A percentile compares a stretch with the other conserved stretches of the same genome.
Evolutionary conservation across 2,329 filamentous ascomycete genomes (phyloP).

Genomic region (Acephala macrosclerotiorum): DNA sequence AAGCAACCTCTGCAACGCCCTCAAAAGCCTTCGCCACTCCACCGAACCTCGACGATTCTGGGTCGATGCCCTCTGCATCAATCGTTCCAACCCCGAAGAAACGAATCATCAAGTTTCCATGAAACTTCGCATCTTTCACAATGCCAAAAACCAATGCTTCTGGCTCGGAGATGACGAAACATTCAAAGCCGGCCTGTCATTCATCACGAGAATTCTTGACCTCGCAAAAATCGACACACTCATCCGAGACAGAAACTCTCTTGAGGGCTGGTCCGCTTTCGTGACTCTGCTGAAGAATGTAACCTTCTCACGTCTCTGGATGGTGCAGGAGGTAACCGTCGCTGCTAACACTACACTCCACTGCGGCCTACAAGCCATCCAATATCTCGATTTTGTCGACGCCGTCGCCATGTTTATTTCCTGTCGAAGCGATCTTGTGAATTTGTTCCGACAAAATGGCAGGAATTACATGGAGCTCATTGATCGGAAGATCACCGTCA

Average conservation of each 20-base stretch:
- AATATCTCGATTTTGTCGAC: conserved; percentile 29
- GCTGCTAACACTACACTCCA: conserved; percentile 24
- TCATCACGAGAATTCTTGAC: conserved; percentile 23
- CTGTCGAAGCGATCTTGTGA: conserved; percentile 13
- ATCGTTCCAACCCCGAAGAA: conserved; percentile 35
- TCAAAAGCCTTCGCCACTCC: conserved; percentile 22
- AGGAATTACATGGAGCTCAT: conserved; percentile 17
- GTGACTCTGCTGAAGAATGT: conserved; percentile 23
- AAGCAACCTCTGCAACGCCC: conserved; percentile 20
- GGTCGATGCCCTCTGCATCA: conserved; percentile 41
- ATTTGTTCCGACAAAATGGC: conserved; percentile 11
- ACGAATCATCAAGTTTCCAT: conserved; percentile 34
- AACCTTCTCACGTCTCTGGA: conserved; percentile 28
- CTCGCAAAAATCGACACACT: conserved; percentile 22
- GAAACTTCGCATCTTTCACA: conserved; percentile 24
- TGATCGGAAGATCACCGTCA: conserved; percentile 22
- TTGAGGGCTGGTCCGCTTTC: conserved; percentile 23
- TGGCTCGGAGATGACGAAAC: conserved; percentile 28
- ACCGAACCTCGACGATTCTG: conserved; percentile 28
- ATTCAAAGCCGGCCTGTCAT: conserved; percentile 19
- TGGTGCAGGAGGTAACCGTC: conserved; percentile 31
- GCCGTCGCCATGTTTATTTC: conserved; percentile 29
- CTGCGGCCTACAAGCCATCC: conserved; percentile 42
- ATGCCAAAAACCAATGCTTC: conserved; percentile 29
- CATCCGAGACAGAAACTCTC: conserved; percentile 11